These are phyloP conservation scores for Ustilago cynodontis DNA, from an alignment of 1,284 basidiomycete genomes.

Conservation along the genomic window DNA sequence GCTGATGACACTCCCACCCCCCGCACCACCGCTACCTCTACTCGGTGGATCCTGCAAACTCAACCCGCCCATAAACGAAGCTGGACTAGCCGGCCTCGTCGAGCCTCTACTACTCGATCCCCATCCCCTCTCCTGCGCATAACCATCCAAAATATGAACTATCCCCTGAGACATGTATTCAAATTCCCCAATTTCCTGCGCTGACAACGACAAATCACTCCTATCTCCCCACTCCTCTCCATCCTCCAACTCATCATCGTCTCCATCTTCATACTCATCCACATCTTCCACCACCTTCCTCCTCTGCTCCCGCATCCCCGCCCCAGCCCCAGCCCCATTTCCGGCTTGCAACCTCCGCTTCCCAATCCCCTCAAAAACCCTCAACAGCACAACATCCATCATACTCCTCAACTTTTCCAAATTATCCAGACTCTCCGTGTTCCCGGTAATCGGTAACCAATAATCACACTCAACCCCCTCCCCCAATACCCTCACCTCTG, in stretches of 20 bases:
- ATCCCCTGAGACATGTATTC: slow-evolving; percentile 59
- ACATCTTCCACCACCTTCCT: slow-evolving; percentile 9
- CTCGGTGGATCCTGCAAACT: slow-evolving; percentile 29
- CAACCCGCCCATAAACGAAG: slow-evolving; percentile 33
- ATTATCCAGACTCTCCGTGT: slow-evolving; percentile 81
- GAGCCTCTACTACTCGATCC: slow-evolving; percentile 38
- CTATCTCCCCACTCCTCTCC: slow-evolving; percentile 39
- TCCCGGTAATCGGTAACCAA: slow-evolving; percentile 88
- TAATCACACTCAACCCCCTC: slow-evolving; percentile 79
- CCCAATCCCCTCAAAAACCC: slow-evolving; percentile 84
- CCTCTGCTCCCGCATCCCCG: too few species aligned
- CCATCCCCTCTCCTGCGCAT: slow-evolving; percentile 52
- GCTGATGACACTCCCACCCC: slow-evolving; percentile 11
- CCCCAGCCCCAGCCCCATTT: too few species aligned
- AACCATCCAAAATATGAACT: slow-evolving; percentile 61
- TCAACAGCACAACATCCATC: slow-evolving; percentile 86
- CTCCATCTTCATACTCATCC: slow-evolving; percentile 31
- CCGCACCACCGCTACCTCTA: neutral
- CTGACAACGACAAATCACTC: slow-evolving; percentile 54
- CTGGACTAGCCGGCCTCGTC: slow-evolving; percentile 43
- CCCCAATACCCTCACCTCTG: slow-evolving; percentile 75
- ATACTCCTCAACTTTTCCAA: slow-evolving; percentile 84
- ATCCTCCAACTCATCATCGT: slow-evolving; percentile 31
- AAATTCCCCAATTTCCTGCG: slow-evolving; percentile 63
- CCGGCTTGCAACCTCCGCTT: slow-evolving; percentile 25